Conservation (phyloP, 106 monocot genomes). For the Triglochin maritima region DNA sequence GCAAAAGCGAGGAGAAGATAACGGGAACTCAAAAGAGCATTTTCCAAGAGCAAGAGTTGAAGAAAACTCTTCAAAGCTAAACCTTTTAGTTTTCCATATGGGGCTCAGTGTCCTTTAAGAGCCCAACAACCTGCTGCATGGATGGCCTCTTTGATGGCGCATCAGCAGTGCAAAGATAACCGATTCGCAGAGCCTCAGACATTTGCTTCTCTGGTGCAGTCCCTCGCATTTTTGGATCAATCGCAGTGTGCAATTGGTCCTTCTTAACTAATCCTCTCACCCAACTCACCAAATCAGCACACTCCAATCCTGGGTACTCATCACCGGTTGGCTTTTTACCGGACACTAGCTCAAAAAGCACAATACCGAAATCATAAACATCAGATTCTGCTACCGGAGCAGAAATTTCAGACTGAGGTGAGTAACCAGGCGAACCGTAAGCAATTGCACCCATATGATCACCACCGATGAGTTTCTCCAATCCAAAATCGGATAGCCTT, state of each 20-base stretch:
- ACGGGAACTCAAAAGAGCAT: no score
- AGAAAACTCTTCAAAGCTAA: no score
- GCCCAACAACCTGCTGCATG: constrained; percentile 90
- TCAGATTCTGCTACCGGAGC: constrained; percentile 50
- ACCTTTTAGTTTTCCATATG: not conserved
- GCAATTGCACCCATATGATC: constrained; percentile 27
- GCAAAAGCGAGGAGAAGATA: no score
- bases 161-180: constrained; percentile 86
- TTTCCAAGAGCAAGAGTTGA: no score
- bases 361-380: constrained; percentile 75
- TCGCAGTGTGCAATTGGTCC: constrained; percentile 18
- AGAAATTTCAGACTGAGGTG: constrained; percentile 28
- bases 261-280: constrained; percentile 53
- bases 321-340: constrained; percentile 62
- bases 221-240: constrained; percentile 65
- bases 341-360: constrained; percentile 80
- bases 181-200: constrained; percentile 73
- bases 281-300: constrained; percentile 48
- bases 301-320: constrained; percentile 34
- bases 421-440: constrained; percentile 37
- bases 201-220: constrained; percentile 51
- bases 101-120: constrained; percentile 85
- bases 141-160: constrained; percentile 74
- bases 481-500: constrained; percentile 64
- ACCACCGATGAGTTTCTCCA: constrained; percentile 43